Conservation (phyloP, 345 rosid genomes). For the Sisymbrium altissimum region DNA sequence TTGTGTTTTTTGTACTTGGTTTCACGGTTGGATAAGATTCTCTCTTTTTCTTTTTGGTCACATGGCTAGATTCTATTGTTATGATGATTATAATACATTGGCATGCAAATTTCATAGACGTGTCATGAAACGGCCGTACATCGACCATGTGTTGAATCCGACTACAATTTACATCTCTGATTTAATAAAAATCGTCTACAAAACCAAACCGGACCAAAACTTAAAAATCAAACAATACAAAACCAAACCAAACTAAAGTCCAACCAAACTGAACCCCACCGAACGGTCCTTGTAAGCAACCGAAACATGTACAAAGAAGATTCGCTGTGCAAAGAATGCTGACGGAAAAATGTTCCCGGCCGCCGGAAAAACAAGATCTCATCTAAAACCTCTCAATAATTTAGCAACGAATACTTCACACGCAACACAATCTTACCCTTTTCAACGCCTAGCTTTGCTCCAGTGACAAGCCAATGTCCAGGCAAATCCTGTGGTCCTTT, state of each 20-base stretch:
- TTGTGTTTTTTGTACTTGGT: not conserved
- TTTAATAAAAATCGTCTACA: conserved; percentile 16
- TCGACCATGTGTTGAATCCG: conserved; percentile 22
- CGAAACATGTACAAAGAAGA: conserved; percentile 23
- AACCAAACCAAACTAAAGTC: conserved; percentile 4
- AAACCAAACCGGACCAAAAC: conserved; percentile 26
- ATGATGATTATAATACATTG: conserved; percentile 1
- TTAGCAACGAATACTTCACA: conserved; percentile 85
- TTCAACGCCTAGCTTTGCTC: conserved; percentile 93
- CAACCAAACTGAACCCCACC: conserved; percentile 23
- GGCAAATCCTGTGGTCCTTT: conserved; percentile 94
- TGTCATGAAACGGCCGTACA: conserved; percentile 22
- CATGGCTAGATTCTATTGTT: not conserved
- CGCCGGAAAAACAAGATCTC: conserved; percentile 12
- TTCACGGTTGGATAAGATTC: not conserved
- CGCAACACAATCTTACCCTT: conserved; percentile 90
- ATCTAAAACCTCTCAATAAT: conserved; percentile 48
- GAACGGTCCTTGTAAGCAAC: not conserved
- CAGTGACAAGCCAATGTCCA: conserved; percentile 99
- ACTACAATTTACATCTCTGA: conserved; percentile 33
- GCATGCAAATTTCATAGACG: conserved; percentile 8
- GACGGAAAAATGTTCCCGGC: conserved; percentile 10
- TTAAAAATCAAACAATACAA: conserved; percentile 9
- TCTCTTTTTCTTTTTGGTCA: not conserved
- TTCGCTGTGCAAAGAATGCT: conserved; percentile 37